Conservation (phyloP, 2,329 filamentous ascomycete species). For the Penicillium crustosum region DNA sequence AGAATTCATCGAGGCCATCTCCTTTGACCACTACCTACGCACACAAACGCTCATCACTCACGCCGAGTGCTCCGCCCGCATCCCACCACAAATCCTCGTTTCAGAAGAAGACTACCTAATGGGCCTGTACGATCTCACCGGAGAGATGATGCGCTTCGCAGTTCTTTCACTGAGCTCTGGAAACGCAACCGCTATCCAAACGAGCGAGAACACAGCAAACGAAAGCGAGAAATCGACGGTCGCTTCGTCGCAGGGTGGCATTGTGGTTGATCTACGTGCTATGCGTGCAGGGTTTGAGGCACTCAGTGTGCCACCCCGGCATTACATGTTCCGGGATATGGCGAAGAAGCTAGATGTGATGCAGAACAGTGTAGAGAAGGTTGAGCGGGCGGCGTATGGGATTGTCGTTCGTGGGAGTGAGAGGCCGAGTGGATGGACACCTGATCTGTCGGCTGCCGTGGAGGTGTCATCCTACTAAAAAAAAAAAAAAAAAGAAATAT, state of each 20-base stretch:
- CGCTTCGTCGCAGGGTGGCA: constrained; percentile 54
- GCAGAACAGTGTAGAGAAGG: constrained; percentile 86
- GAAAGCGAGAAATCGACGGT: constrained; percentile 12
- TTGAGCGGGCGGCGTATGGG: constrained; percentile 86
- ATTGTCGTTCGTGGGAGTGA: constrained; percentile 84
- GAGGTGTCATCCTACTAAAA: constrained; percentile 42
- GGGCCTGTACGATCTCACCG: constrained; percentile 89
- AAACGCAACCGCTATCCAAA: constrained; percentile 51
- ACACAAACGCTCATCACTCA: constrained; percentile 72
- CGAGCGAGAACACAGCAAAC: neutral
- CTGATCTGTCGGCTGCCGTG: constrained; percentile 60
- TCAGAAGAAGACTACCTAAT: constrained; percentile 84
- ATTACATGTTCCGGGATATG: constrained; percentile 61
- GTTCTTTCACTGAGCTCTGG: constrained; percentile 82
- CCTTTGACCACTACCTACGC: constrained; percentile 83
- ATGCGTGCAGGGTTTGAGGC: constrained; percentile 75
- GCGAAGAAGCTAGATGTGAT: constrained; percentile 83
- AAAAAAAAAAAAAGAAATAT: no score
- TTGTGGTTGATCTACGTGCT: constrained; percentile 77
- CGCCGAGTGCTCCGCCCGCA: constrained; percentile 54
- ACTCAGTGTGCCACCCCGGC: constrained; percentile 57
- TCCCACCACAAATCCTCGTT: constrained; percentile 58
- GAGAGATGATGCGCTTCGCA: constrained; percentile 95
- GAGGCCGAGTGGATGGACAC: constrained; percentile 87
- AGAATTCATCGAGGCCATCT: constrained; percentile 89